A percentile compares a stretch with the other conserved stretches of the same genome.
phyloP scores from a whole-genome alignment of 1,139 yeast species.

The Suhomyces coccinellae region DNA sequence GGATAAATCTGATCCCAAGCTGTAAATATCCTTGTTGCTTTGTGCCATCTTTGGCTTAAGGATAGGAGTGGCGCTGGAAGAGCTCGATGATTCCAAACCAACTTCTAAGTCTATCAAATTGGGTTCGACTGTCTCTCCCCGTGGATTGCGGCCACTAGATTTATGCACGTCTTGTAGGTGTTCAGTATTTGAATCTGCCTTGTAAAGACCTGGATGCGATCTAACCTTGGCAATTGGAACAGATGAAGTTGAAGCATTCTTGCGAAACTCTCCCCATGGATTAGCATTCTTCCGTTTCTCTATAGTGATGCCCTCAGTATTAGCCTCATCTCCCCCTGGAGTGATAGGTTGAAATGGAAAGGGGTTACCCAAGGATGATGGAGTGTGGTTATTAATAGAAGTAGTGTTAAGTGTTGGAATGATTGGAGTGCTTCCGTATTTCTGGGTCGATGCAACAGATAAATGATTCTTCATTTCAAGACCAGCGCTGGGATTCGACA shows the following conservation, averaged over 20 bases:
- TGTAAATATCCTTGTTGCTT: conserved; percentile 13
- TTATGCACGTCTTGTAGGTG: not conserved
- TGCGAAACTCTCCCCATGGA: conserved; percentile 24
- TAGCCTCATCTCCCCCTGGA: not conserved
- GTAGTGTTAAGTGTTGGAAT: conserved; percentile 3
- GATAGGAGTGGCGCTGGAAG: conserved; percentile 27
- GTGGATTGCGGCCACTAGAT: not conserved
- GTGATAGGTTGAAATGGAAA: conserved; percentile 9
- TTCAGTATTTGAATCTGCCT: not conserved
- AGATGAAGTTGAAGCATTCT: conserved; percentile 2
- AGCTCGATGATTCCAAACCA: conserved; percentile 36
- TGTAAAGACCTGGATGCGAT: conserved; percentile 5
- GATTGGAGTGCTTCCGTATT: conserved; percentile 3
- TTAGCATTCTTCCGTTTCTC: conserved; percentile 18
- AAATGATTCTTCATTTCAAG: not conserved
- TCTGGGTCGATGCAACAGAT: not conserved
- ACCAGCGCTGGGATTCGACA: not conserved
- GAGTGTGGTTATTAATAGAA: not conserved
- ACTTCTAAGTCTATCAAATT: conserved; percentile 44
- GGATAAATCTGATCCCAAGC: conserved; percentile 26
- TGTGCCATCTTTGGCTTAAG: conserved; percentile 17
- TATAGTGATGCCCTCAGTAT: not conserved
- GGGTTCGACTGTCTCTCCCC: conserved; percentile 12
- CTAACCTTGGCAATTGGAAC: conserved; percentile 10
- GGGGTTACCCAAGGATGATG: conserved; percentile 2